Evolutionary conservation across 306 rosid species (phyloP).

Genomic region (Parietaria judaica): DNA sequence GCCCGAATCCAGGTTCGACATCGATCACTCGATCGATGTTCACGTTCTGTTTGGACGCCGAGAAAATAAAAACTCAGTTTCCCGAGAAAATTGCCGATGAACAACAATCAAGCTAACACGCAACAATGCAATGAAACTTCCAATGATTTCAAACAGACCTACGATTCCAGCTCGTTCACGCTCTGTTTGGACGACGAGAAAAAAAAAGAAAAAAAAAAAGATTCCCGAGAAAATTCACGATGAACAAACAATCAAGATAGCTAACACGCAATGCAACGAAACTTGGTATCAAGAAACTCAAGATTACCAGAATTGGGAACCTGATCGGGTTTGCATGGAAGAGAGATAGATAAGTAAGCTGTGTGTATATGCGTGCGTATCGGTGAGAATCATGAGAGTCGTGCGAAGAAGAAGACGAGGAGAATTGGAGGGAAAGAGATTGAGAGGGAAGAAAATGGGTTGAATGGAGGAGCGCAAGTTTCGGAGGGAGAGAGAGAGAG

Average conservation of each 20-base stretch:
- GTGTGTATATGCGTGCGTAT: too few species aligned
- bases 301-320: conserved; percentile 5
- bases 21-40: conserved; percentile 24
- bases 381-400: too few species aligned
- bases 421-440: not conserved
- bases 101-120: too few species aligned
- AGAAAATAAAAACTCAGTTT: not conserved
- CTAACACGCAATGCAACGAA: too few species aligned
- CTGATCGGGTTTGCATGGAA: conserved; percentile 15
- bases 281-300: not conserved
- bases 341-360: not conserved
- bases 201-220: not conserved
- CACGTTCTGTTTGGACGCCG: not conserved
- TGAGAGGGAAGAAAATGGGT: not conserved
- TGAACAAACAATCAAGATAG: too few species aligned
- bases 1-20: conserved; percentile 51
- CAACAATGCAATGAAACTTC: too few species aligned
- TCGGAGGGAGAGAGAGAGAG: conserved; percentile 2
- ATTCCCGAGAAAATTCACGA: too few species aligned
- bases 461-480: conserved; percentile 5
- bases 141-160: too few species aligned
- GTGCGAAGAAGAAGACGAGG: not conserved
- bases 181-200: not conserved
- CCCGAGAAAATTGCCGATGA: not conserved
- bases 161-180: too few species aligned